Evolutionary conservation across 306 rosid species (phyloP), one percentile per base, ranked within the genome.

Genomic region (Castanea sativa): DNA sequence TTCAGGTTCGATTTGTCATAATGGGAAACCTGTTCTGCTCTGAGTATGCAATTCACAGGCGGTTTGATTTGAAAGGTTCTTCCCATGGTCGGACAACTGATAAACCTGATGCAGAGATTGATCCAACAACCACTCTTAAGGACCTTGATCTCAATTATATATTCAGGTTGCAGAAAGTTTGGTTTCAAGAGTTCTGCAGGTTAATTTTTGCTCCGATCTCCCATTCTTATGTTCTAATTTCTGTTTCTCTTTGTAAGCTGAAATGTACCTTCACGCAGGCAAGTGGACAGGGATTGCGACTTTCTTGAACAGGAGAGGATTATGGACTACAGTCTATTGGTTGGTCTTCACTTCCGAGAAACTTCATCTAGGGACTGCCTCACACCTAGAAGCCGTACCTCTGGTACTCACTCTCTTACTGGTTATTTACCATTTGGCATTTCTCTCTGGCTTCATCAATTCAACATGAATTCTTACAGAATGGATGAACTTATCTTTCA

Each of bases 21-120:
- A 95, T 95, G 99, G 97, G 98, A 81, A 95, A 95, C 76, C 86
- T 95, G 56, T 95, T 95, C 74, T 91, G 98, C 82, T 85, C 99
- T 2, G 88, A 90, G 71, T 80, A 82, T 64, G 61, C 77, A 65
- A 93, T 95, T 77, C 99, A 95, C 15, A 80, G 90, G 79, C 91
- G 99, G 65, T 95, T 93, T 43, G 99, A 95, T 79, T 81, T 95
- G 60, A 95, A 95, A 90, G 99, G 99, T 70, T 95, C 99, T 20
- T 89, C 98, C 21, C 93, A 85, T 29, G 99, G 99, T 56, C 97
- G 99, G 55, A 77, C 83, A 20, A 93, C 99, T 0, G 88, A 89
- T 74, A 95, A 93, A 86, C 96, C 94, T 0, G 96, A 87, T 83
- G 38, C 89, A 16, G 97, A 93, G 72, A 90, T 90, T 59, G 96